A percentile compares a stretch with the other conserved stretches of the same genome.
Evolutionary conservation across 164 flowering plant species (phyloP).

Genomic region (Aristolochia californica): DNA sequence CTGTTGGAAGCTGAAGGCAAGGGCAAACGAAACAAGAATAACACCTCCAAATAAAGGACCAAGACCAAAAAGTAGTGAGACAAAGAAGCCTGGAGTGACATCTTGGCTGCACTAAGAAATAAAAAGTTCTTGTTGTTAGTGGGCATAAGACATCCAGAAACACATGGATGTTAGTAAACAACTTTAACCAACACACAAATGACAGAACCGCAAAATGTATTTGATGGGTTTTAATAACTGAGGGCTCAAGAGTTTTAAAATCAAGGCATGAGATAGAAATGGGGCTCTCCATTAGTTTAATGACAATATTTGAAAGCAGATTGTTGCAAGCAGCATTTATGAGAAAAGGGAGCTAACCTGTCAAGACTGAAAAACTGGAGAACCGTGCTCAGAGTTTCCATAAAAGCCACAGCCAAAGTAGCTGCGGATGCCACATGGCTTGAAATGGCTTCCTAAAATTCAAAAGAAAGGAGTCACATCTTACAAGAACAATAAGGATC

Average conservation of each 20-base stretch:
- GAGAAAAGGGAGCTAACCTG: slow-evolving; percentile 30
- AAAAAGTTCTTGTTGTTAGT: too few relatives aligned
- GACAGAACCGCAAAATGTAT: too few relatives aligned
- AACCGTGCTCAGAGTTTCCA: slow-evolving; percentile 80
- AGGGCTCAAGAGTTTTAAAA: too few relatives aligned
- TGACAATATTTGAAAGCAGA: too few relatives aligned
- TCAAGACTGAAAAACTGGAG: slow-evolving; percentile 58
- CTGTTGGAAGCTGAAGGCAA: slow-evolving; percentile 66
- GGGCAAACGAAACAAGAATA: slow-evolving; percentile 58
- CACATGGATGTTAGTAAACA: too few relatives aligned
- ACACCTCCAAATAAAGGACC: slow-evolving; percentile 88
- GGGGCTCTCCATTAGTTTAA: too few relatives aligned
- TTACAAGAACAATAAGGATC: not conserved
- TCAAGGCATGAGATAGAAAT: too few relatives aligned
- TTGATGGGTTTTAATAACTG: too few relatives aligned
- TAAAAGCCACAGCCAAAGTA: slow-evolving; percentile 82
- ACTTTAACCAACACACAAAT: too few relatives aligned
- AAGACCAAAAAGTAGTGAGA: slow-evolving; percentile 83
- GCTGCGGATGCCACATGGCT: slow-evolving; percentile 95
- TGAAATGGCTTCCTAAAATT: slow-evolving; percentile 76
- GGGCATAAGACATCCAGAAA: too few relatives aligned
- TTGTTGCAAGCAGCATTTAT: too few relatives aligned
- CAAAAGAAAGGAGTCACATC: not conserved
- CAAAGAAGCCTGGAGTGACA: slow-evolving; percentile 77
- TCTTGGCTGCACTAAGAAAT: slow-evolving; percentile 46